Percentiles rank a stretch among this genome's conserved stretches.
These are phyloP conservation scores for Aspergillus puulaauensis DNA, from an alignment of 2,329 filamentous ascomycete species.

Conservation along the genomic window DNA sequence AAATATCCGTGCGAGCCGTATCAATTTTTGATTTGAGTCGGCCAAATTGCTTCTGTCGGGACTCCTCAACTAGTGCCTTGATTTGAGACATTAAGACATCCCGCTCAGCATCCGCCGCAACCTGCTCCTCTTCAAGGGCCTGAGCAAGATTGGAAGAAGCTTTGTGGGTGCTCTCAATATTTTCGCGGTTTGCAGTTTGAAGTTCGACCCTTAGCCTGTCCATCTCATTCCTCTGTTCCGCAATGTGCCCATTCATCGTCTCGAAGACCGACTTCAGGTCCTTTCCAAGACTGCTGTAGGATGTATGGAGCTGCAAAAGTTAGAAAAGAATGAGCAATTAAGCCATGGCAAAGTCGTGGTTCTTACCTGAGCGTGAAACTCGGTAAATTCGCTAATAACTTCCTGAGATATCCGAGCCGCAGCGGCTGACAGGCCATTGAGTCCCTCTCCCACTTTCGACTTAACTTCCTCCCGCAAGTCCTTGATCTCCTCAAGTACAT, in stretches of 20 bases:
- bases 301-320: conserved; percentile 66
- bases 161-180: conserved; percentile 66
- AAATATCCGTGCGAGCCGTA: conserved; percentile 64
- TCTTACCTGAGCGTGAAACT: conserved; percentile 70
- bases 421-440: conserved; percentile 77
- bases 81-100: conserved; percentile 75
- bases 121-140: conserved; percentile 73
- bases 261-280: conserved; percentile 88
- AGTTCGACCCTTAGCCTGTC: conserved; percentile 72
- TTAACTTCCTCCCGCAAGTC: conserved; percentile 87
- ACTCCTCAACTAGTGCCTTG: conserved; percentile 70
- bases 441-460: conserved; percentile 75
- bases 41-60: conserved; percentile 70
- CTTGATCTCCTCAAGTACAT: conserved; percentile 89
- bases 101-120: conserved; percentile 70
- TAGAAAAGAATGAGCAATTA: conserved; percentile 6
- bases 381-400: conserved; percentile 78
- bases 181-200: conserved; percentile 65
- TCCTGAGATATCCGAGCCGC: conserved; percentile 87
- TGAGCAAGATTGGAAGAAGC: conserved; percentile 67
- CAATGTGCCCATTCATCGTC: conserved; percentile 71
- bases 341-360: neutral
- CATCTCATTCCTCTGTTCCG: conserved; percentile 73
- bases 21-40: conserved; percentile 66
- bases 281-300: conserved; percentile 77